These are phyloP conservation scores for Adenanthera pavonina DNA, from an alignment of 306 rosid species.

Conservation along the genomic window DNA sequence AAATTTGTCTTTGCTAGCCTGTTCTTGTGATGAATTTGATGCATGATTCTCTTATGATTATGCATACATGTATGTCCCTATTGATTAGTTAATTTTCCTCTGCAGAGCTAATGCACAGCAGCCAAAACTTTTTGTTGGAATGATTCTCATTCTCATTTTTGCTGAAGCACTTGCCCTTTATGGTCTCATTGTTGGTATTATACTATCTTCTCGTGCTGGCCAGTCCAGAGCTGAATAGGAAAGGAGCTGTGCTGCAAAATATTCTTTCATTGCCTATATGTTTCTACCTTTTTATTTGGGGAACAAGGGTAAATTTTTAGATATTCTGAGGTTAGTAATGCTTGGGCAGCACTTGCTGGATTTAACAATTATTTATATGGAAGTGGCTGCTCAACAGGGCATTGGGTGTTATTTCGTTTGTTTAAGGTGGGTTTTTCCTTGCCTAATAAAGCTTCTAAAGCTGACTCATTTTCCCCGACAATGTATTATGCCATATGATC, in stretches of 20 bases:
- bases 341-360: conserved; percentile 44
- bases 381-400: conserved; percentile 44
- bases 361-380: conserved; percentile 43
- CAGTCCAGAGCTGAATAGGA: conserved; percentile 86
- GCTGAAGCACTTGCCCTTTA: conserved; percentile 89
- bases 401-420: conserved; percentile 48
- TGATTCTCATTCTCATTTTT: conserved; percentile 87
- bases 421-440: conserved; percentile 25
- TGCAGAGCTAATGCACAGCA: conserved; percentile 92
- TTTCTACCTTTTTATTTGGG: conserved; percentile 48
- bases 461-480: neutral
- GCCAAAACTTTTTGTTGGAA: conserved; percentile 88
- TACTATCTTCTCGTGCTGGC: conserved; percentile 87
- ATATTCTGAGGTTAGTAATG: conserved; percentile 46
- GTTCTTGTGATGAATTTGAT: conserved; percentile 1
- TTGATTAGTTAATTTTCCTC: conserved; percentile 39
- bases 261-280: conserved; percentile 56
- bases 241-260: conserved; percentile 39
- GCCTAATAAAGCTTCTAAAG: conserved; percentile 22
- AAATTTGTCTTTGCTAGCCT: neutral
- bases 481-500: conserved; percentile 21
- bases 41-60: neutral
- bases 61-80: neutral
- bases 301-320: conserved; percentile 37
- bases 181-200: conserved; percentile 86